phyloP scores from a whole-genome alignment of 2,329 filamentous ascomycete species.

The Hypoxylon sp. region DNA sequence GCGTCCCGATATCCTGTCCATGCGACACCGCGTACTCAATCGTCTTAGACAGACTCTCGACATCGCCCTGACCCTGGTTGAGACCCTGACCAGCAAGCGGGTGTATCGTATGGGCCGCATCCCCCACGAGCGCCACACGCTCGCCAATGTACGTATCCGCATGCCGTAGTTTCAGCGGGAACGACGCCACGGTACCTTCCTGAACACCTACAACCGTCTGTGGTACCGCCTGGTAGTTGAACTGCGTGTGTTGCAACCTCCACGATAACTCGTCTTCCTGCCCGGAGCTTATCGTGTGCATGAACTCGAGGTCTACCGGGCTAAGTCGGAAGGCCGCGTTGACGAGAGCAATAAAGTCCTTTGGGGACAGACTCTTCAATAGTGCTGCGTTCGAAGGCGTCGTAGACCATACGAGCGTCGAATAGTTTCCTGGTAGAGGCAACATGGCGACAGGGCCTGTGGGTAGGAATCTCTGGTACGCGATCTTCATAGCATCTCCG shows the following conservation, averaged over 20 bases:
- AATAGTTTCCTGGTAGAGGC: slow-evolving; percentile 85
- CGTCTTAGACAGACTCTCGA: slow-evolving; percentile 80
- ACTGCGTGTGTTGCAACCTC: slow-evolving; percentile 79
- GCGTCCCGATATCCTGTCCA: slow-evolving; percentile 88
- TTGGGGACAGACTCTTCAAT: slow-evolving; percentile 80
- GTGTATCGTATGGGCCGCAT: slow-evolving; percentile 95
- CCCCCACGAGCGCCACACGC: slow-evolving; percentile 91
- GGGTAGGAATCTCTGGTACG: slow-evolving; percentile 95
- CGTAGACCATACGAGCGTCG: slow-evolving; percentile 95
- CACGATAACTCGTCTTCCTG: slow-evolving; percentile 86
- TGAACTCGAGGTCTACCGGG: slow-evolving; percentile 83
- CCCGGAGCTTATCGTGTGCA: slow-evolving; percentile 74
- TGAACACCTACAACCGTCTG: slow-evolving; percentile 79
- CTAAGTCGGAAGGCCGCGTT: slow-evolving; percentile 92
- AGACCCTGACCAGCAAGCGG: slow-evolving; percentile 94
- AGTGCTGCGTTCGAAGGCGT: slow-evolving; percentile 83
- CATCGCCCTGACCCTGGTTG: slow-evolving; percentile 93
- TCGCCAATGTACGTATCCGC: slow-evolving; percentile 94
- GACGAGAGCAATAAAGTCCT: slow-evolving; percentile 87
- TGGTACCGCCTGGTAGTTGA: slow-evolving; percentile 71
- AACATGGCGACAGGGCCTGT: slow-evolving; percentile 93
- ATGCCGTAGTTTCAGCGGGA: slow-evolving; percentile 91
- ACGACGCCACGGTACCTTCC: slow-evolving; percentile 84
- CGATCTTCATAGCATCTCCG: slow-evolving; percentile 74
- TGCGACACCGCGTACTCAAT: slow-evolving; percentile 84